Conservation (phyloP, 768 basidiomycete genomes). For the Calocera cornea region DNA sequence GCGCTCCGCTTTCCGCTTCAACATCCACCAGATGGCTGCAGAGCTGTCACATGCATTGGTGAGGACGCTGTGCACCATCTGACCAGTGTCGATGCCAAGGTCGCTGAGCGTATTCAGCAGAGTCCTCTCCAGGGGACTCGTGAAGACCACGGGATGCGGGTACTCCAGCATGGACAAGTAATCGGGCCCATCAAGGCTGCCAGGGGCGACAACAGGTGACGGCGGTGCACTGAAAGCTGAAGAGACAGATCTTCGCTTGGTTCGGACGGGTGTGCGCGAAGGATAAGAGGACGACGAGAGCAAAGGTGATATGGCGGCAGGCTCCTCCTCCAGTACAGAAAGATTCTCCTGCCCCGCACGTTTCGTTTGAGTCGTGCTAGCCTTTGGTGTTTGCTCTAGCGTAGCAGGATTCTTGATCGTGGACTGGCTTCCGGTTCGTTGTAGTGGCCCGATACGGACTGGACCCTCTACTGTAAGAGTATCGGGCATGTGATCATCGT, state of each 20-base stretch:
- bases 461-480: background rate
- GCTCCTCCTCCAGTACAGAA: background rate
- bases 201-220: slow-evolving; percentile 12
- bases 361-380: background rate
- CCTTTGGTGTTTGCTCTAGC: background rate
- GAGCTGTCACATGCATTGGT: slow-evolving; percentile 85
- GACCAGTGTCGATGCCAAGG: slow-evolving; percentile 84
- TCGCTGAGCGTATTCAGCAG: slow-evolving; percentile 58
- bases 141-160: slow-evolving; percentile 72
- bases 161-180: slow-evolving; percentile 48
- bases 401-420: background rate
- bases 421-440: background rate
- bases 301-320: background rate
- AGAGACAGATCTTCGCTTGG: slow-evolving; percentile 89
- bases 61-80: slow-evolving; percentile 87
- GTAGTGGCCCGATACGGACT: background rate
- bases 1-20: slow-evolving; percentile 67
- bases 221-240: slow-evolving; percentile 41
- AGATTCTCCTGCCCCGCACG: background rate
- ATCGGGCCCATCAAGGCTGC: slow-evolving; percentile 14
- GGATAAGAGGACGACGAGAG: slow-evolving; percentile 44
- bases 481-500: background rate
- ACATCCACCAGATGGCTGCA: slow-evolving; percentile 93
- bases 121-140: slow-evolving; percentile 65
- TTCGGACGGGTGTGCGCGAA: slow-evolving; percentile 80